Conservation (phyloP, 2,329 filamentous ascomycete genomes). For the Alternaria arbusti region DNA sequence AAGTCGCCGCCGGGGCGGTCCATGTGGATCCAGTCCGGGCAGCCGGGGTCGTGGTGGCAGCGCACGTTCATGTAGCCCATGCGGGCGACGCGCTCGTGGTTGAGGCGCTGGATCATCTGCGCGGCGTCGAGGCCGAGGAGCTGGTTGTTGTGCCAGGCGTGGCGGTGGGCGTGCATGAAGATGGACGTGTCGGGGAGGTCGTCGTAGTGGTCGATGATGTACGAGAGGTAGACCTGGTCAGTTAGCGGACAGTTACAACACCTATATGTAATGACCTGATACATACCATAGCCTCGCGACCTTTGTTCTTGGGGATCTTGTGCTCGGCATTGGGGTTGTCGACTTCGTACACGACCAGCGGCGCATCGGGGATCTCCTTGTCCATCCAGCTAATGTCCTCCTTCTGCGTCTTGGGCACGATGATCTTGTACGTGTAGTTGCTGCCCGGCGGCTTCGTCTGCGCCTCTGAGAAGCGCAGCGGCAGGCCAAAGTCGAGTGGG, state of each 20-base stretch:
- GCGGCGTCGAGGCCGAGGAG: conserved; percentile 58
- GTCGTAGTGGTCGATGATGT: conserved; percentile 68
- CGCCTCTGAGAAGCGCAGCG: conserved; percentile 41
- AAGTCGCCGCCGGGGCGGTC: conserved; percentile 49
- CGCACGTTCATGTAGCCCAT: conserved; percentile 67
- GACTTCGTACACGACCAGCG: conserved; percentile 58
- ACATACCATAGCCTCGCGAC: conserved; percentile 63
- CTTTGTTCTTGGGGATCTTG: conserved; percentile 65
- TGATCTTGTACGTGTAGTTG: conserved; percentile 46
- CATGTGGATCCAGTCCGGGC: conserved; percentile 64
- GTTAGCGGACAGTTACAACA: conserved; percentile 8
- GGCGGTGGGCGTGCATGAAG: conserved; percentile 64
- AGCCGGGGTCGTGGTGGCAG: conserved; percentile 65
- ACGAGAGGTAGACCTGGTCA: conserved; percentile 60
- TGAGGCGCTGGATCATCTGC: conserved; percentile 59
- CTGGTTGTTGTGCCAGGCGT: conserved; percentile 67
- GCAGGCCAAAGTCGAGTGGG: conserved; percentile 46
- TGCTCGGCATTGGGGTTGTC: conserved; percentile 58
- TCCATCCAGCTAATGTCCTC: conserved; percentile 47
- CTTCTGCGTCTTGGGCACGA: conserved; percentile 48
- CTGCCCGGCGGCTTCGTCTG: conserved; percentile 39
- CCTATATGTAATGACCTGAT: neutral
- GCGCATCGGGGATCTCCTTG: conserved; percentile 42
- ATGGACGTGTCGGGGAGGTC: conserved; percentile 64
- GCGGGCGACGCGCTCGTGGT: conserved; percentile 57